A percentile compares a stretch with the other conserved stretches of the same genome.
phyloP scores from a whole-genome alignment of 768 basidiomycete genomes.

The Russula vinacea region DNA sequence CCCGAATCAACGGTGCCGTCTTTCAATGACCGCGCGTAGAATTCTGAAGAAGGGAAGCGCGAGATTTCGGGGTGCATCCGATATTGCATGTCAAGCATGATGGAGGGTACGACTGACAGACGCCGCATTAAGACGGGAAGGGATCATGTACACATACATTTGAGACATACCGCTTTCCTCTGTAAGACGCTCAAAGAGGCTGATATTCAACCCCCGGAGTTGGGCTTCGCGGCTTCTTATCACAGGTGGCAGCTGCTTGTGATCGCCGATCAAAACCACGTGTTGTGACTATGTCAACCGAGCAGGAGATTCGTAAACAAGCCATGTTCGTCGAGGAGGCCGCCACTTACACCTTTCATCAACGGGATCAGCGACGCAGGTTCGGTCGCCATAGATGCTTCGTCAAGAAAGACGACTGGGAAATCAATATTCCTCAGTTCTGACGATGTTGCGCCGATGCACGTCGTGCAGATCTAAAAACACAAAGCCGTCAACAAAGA shows the following conservation, averaged over 20 bases:
- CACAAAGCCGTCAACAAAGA: constrained; percentile 14
- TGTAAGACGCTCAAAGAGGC: constrained; percentile 88
- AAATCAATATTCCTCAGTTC: constrained; percentile 76
- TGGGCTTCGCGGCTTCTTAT: constrained; percentile 76
- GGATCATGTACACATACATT: not conserved
- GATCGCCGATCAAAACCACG: constrained; percentile 90
- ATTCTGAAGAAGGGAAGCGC: constrained; percentile 77
- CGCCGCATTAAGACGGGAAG: constrained; percentile 8
- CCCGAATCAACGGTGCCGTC: constrained; percentile 68
- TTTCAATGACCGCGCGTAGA: constrained; percentile 66
- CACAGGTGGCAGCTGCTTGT: constrained; percentile 91
- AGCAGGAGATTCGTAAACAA: constrained; percentile 23
- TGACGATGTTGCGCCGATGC: constrained; percentile 68
- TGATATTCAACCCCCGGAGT: constrained; percentile 66
- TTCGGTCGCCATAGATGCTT: constrained; percentile 96
- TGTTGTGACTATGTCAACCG: constrained; percentile 58
- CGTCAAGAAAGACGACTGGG: constrained; percentile 90
- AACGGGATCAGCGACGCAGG: constrained; percentile 87
- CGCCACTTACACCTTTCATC: constrained; percentile 81
- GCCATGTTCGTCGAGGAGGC: constrained; percentile 24
- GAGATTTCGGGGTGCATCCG: constrained; percentile 94
- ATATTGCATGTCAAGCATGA: constrained; percentile 94
- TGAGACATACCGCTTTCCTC: constrained; percentile 65
- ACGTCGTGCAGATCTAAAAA: constrained; percentile 80
- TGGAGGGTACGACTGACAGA: constrained; percentile 67